Base-by-base conservation (phyloP, 176 grass and related monocot species). In the Saccharum spontaneum region DNA sequence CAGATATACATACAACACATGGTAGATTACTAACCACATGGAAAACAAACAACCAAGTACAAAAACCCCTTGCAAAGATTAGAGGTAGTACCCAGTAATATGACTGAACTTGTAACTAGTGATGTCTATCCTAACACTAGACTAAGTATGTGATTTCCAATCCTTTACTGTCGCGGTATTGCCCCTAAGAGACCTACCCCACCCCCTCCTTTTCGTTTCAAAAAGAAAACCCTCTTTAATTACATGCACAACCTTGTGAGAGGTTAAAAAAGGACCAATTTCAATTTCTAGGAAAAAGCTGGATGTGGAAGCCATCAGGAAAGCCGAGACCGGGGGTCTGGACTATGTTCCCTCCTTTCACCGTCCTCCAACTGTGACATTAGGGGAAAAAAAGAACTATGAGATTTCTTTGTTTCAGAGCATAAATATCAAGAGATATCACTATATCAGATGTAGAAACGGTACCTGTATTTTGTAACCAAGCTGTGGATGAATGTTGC, bases 261-360 rank as follows among this genome's bases (percentile, higher is more conserved):
- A 73, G 60, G 65, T 59, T 2, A 81, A 88, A 70, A 88, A 64
- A 10, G 1, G 36, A 48, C 26, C 26, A 7, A 31, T 65, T 11
- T 85, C 85, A 82, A 52, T 81, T 67, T 80, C 86, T 97, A 4
- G 90, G 92, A 60, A 79, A 48, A 34, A 97, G 74, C 46, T 94
- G 88, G 70, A 94, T 72, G 76, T 94, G 88, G 83, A 92, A 97
- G 38, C 94, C 94, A 87, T 97, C 87, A 0, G 92, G 90, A 62
- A 97, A 97, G 43, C 76, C 22, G 26, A 97, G 87, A 14, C 92
- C 94, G 1, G 94, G 94, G 1, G 92, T 97, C 46, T 92, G 90
- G 45, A 97, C 88, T 61, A 89, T 88, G 86, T 97, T 94, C 20
- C 94, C 94, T 79, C 94, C 94, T 88, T 87, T 92, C 11, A 94